Conservation (phyloP, 169 alveolate species). For the Babesia divergens region DNA sequence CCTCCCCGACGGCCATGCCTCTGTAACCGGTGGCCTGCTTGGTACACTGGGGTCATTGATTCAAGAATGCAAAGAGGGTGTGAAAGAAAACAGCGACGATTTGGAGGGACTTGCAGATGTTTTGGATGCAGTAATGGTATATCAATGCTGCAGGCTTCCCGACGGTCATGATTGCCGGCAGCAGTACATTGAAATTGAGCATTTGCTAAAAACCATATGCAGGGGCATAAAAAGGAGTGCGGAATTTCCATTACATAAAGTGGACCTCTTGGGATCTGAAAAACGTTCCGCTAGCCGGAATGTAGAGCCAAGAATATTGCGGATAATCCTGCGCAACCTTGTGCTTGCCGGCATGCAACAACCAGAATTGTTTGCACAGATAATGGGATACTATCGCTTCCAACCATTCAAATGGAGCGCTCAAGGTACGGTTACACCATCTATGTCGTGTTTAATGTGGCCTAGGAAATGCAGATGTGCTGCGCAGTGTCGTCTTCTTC, state of each 20-base stretch:
- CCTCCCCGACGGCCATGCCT: neutral
- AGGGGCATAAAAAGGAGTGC: neutral
- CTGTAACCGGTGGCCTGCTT: too few relatives aligned
- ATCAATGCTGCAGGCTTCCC: neutral
- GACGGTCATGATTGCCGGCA: neutral
- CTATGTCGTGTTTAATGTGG: neutral
- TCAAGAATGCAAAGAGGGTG: neutral
- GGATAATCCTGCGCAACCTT: slow-evolving; percentile 25
- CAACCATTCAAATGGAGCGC: slow-evolving; percentile 26
- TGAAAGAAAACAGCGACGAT: slow-evolving; percentile 3
- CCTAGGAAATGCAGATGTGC: slow-evolving; percentile 32
- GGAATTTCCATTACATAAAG: neutral
- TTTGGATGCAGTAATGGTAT: slow-evolving; percentile 15
- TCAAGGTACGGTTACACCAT: neutral
- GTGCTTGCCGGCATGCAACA: neutral
- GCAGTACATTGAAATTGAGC: neutral
- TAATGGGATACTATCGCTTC: neutral
- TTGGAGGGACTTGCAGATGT: slow-evolving; percentile 47
- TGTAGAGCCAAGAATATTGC: slow-evolving; percentile 11
- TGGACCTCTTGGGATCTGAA: neutral
- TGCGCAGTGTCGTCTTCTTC: neutral
- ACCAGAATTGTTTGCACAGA: neutral
- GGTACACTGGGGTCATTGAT: neutral
- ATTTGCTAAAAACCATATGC: neutral
- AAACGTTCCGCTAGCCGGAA: neutral